Base-by-base conservation (phyloP, 495 filamentous ascomycete species). In the Xylaria longipes region DNA sequence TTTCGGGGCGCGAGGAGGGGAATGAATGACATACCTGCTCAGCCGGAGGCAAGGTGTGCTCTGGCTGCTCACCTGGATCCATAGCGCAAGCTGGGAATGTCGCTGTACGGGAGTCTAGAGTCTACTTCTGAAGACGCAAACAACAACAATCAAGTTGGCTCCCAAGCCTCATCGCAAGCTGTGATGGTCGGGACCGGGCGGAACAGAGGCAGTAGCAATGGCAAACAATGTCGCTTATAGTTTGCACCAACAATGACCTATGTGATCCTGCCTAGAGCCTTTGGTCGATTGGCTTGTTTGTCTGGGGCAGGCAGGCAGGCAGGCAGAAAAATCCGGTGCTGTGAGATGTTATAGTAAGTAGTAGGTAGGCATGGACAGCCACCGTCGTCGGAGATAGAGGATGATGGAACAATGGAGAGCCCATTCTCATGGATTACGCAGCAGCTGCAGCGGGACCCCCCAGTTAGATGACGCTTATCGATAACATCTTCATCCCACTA, bases 21-120 rank as follows among this genome's bases (percentile, higher is more conserved):
- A 45, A 60, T 20, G 29, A 8, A 54, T 52, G 52, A 62, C 70
- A 65, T 75, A 79, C 77, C 73, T 79, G 77, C 65, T 79, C 77
- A 43, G 74, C 71, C 50, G 77, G 71, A 63, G 77, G 77, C 35
- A 79, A 66, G 20, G 70, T 73, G 35, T 70, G 77, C 62, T 69
- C 64, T 22, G 70, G 68, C 31, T 65, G 68, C 50, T 77, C 75
- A n/a, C 73, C 66, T 14, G 75, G 66, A 71, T 79, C 77, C 77
- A 79, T 79, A n/a, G 39, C 66, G 27, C 35, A 58, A 45, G 69
- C 25, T 45, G 11, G 25, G 27, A 15, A 27, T 58, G 11, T 46
- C 15, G 41, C 48, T 50, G 6, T 1, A 33, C 14, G 5, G 63
- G 12, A 35, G 41, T 31, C n/a, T 37, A 15, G n/a, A 12, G n/a